Base-by-base conservation (phyloP, 306 rosid genomes). In the Quillaja saponaria region DNA sequence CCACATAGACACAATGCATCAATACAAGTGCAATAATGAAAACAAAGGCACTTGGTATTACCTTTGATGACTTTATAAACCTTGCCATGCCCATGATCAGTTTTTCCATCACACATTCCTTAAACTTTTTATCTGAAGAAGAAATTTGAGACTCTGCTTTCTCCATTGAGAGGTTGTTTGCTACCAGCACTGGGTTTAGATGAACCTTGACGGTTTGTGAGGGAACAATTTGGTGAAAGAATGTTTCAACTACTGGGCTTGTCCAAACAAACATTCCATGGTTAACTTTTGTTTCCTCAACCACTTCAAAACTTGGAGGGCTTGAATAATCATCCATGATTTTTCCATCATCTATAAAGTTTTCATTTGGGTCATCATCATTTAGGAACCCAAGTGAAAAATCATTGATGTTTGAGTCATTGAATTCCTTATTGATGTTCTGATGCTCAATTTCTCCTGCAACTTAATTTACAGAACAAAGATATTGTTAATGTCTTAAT, bases 211-310 rank as follows among this genome's bases (percentile, higher is more conserved):
- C 74, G 0, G 87, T 88, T 69, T 91, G 83, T 44, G 95, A 91
- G 60, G 97, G 97, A 55, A 67, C 76, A 53, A 83, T 61, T 71
- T 91, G 91, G 78, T 85, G 97, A 33, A 85, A 80, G 82, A 85
- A 84, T 59, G 97, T 91, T 42, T 84, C 80, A 1, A 95, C 85
- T 8, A 73, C 96, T 66, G 68, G 97, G 47, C 83, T 48, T 28
- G 90, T 84, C 12, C 96, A 88, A 59, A 91, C 75, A 44, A 88
- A 71, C 75, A 91, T 75, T 28, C 96, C 95, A 57, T 82, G 97
- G 47, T 71, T 91, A 0, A 91, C 82, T 67, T 81, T 83, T 35
- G 51, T 58, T 73, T 88, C 95, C 69, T 88, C 95, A 34, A 91
- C 73, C 2, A 88, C 83, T 67, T 88, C 95, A 18, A 91, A 88